phyloP scores from a whole-genome alignment of 164 flowering plant species.

The Vitis cinerea region DNA sequence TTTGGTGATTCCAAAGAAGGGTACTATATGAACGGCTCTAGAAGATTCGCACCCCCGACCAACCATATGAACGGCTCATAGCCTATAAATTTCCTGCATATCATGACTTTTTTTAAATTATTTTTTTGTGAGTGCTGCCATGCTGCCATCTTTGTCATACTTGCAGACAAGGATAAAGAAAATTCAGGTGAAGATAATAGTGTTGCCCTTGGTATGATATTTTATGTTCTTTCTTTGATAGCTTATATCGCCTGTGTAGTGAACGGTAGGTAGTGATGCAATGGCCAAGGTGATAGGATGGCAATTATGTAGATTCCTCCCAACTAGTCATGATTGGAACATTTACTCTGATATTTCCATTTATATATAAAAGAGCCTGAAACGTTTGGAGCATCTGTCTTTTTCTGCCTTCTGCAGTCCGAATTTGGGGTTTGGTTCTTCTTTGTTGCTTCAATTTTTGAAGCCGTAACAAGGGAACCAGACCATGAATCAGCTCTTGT shows the following conservation, averaged over 20 bases:
- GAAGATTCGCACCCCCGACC: no score
- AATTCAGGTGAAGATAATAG: neutral
- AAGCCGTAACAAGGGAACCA: neutral
- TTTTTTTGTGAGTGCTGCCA: neutral
- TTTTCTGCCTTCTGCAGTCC: neutral
- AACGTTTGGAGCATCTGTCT: neutral
- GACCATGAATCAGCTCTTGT: neutral
- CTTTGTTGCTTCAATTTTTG: neutral
- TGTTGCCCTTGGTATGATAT: no score
- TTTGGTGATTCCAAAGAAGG: no score
- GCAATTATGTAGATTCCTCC: slow-evolving; percentile 6
- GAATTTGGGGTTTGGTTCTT: neutral
- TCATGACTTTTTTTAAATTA: no score
- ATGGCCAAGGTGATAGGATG: neutral
- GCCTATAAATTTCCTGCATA: neutral
- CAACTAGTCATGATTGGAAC: slow-evolving; percentile 3
- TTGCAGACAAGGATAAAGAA: slow-evolving; percentile 2
- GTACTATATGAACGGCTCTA: no score
- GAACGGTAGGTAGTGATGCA: neutral
- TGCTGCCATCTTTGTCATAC: neutral
- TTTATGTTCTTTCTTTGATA: neutral
- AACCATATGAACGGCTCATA: no score
- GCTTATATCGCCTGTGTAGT: neutral
- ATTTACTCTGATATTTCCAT: neutral
- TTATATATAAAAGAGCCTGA: neutral